A percentile compares a stretch with the other conserved stretches of the same genome.
phyloP scores from a whole-genome alignment of 2,329 filamentous ascomycete genomes.

The Ilyonectria sp. region DNA sequence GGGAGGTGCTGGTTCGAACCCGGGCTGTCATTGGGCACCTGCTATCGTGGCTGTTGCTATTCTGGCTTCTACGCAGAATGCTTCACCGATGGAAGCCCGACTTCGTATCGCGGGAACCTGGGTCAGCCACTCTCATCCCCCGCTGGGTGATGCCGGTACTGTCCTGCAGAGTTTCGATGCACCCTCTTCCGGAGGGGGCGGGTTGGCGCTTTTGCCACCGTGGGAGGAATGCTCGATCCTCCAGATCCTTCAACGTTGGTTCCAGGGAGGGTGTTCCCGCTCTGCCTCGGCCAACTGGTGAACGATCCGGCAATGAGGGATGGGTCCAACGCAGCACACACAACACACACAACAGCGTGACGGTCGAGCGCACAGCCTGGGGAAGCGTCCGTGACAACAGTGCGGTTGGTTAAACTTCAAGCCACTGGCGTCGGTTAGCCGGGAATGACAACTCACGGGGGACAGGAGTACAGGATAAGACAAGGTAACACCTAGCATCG shows the following conservation, averaged over 20 bases:
- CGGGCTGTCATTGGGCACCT: slow-evolving; percentile 18
- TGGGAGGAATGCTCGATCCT: neutral
- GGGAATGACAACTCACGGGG: slow-evolving; percentile 1
- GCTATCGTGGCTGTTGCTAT: slow-evolving; percentile 29
- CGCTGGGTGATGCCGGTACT: neutral
- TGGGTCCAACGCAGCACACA: neutral
- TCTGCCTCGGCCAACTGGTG: neutral
- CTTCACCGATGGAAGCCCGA: slow-evolving; percentile 20
- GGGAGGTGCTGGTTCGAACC: slow-evolving; percentile 9
- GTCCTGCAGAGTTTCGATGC: neutral
- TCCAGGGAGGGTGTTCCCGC: slow-evolving; percentile 1
- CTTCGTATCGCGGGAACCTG: slow-evolving; percentile 21
- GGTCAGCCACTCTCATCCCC: slow-evolving; percentile 11
- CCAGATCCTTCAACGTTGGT: slow-evolving; percentile 1
- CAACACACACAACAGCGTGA: neutral
- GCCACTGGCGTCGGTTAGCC: neutral
- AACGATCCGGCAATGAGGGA: neutral
- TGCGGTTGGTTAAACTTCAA: neutral
- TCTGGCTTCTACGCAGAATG: slow-evolving; percentile 26
- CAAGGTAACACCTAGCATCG: neutral
- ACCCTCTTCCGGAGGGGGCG: neutral
- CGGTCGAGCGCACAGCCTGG: neutral
- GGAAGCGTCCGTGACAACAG: neutral
- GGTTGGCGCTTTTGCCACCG: neutral
- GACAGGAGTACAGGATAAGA: neutral